phyloP scores from a whole-genome alignment of 352 stramenopile species.

The Phytopythium oedochilum region DNA sequence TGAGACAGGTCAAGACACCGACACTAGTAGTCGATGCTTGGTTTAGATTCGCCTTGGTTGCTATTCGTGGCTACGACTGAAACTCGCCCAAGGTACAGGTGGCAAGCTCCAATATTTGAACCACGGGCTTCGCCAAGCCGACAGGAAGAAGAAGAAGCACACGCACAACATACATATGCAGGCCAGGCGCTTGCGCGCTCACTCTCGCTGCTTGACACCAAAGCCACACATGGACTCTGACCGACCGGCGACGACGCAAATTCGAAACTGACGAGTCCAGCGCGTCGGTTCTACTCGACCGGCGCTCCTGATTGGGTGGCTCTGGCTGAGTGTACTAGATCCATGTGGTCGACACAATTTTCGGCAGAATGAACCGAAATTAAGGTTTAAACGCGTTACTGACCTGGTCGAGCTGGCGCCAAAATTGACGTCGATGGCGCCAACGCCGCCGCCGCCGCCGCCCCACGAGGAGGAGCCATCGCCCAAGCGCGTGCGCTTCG shows the following conservation, averaged over 20 bases:
- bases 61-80: constrained; percentile 81
- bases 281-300: neutral
- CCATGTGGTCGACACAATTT: constrained; percentile 6
- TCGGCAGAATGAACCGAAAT: no score
- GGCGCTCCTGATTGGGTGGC: constrained; percentile 12
- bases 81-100: constrained; percentile 74
- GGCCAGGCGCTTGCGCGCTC: no score
- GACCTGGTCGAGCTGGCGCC: no score
- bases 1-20: constrained; percentile 86
- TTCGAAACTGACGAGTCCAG: constrained; percentile 11
- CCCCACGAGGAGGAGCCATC: constrained; percentile 2
- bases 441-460: neutral
- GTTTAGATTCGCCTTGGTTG: constrained; percentile 80
- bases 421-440: neutral
- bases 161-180: constrained; percentile 3
- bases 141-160: constrained; percentile 1
- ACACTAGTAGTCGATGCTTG: constrained; percentile 64
- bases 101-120: constrained; percentile 69
- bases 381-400: no score
- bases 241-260: constrained; percentile 11
- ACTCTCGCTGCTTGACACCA: no score
- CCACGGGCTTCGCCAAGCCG: constrained; percentile 20
- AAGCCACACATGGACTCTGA: no score
- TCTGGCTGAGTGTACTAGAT: constrained; percentile 7
- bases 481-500: constrained; percentile 68